Evolutionary conservation across 108 stramenopile genomes (phyloP).

Genomic region (Nitzschia palea): DNA sequence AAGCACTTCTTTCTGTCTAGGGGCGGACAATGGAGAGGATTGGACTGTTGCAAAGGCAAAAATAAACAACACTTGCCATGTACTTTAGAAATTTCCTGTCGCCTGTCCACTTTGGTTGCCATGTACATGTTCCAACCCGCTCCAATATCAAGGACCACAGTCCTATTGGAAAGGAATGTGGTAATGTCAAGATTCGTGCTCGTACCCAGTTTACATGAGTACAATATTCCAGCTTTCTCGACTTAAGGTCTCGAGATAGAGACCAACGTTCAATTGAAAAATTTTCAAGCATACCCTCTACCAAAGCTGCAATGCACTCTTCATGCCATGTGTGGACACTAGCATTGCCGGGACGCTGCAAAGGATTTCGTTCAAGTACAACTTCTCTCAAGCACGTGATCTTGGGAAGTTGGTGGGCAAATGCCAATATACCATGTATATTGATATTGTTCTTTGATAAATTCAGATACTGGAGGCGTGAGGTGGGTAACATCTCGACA

Average conservation of each 20-base stretch:
- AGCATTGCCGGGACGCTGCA: no score
- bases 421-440: not conserved
- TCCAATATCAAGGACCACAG: no score
- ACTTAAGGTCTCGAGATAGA: not conserved
- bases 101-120: no score
- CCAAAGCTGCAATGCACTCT: not conserved
- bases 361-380: not conserved
- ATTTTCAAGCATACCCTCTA: not conserved
- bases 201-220: not conserved
- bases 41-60: no score
- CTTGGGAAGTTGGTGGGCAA: slow-evolving; percentile 4
- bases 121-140: no score
- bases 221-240: not conserved
- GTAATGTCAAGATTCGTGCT: not conserved
- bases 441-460: slow-evolving; percentile 1
- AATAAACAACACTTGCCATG: no score
- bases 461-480: slow-evolving; percentile 2
- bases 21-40: no score
- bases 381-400: not conserved
- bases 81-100: no score
- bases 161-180: no score
- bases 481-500: no score
- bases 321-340: not conserved
- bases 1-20: no score
- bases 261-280: not conserved